These are phyloP conservation scores for Blastobotrys capitulatus DNA, from an alignment of 1,139 yeast species.

Conservation along the genomic window DNA sequence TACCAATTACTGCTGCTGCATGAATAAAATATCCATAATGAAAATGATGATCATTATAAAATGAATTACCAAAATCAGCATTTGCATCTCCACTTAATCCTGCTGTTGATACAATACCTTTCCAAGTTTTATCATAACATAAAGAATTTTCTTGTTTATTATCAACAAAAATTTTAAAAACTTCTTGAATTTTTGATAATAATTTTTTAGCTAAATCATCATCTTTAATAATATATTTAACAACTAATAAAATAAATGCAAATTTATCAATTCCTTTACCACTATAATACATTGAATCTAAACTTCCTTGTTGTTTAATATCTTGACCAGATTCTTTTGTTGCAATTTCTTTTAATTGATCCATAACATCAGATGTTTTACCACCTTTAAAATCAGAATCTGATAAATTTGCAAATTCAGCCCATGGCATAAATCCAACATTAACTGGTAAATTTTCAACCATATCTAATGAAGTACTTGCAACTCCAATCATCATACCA, in stretches of 20 bases:
- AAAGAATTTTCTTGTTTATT: conserved; percentile 52
- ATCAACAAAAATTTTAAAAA: conserved; percentile 44
- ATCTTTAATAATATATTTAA: conserved; percentile 49
- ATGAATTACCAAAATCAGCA: conserved; percentile 56
- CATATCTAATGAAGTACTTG: conserved; percentile 49
- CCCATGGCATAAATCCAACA: conserved; percentile 44
- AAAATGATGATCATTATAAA: conserved; percentile 69
- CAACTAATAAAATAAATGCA: conserved; percentile 61
- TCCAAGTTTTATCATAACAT: conserved; percentile 58
- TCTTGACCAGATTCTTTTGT: conserved; percentile 52
- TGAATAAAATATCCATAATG: conserved; percentile 67
- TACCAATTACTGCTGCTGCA: conserved; percentile 65
- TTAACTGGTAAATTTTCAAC: conserved; percentile 52
- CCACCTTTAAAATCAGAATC: conserved; percentile 17
- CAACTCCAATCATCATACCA: conserved; percentile 57
- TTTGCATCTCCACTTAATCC: conserved; percentile 40
- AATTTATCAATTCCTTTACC: conserved; percentile 72
- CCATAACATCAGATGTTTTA: conserved; percentile 38
- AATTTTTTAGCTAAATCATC: conserved; percentile 43
- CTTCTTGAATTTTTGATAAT: conserved; percentile 45
- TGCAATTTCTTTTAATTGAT: conserved; percentile 46
- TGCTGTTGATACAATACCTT: conserved; percentile 56
- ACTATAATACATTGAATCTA: conserved; percentile 54
- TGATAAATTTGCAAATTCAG: conserved; percentile 34
- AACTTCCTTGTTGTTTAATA: conserved; percentile 45